Percentiles rank a stretch among this genome's conserved stretches.
Evolutionary conservation across 768 basidiomycete genomes (phyloP).

Genomic region (Rhodotorula babjevae): DNA sequence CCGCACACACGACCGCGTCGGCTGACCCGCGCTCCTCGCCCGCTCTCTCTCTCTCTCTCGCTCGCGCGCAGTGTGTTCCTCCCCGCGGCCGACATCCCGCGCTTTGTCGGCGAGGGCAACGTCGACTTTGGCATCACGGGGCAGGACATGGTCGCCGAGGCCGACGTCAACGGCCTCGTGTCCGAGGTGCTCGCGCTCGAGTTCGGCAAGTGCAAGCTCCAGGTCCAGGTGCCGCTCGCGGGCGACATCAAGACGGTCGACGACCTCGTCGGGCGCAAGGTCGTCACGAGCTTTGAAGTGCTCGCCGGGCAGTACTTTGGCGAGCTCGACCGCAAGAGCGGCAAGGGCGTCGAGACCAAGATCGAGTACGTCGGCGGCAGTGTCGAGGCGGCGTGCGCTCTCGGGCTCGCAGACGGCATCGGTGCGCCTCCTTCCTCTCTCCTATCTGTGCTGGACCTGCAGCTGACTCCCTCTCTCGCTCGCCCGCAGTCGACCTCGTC

Average conservation of each 20-base stretch:
- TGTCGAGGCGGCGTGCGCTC: constrained; percentile 93
- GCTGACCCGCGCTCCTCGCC: neutral
- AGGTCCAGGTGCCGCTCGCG: constrained; percentile 78
- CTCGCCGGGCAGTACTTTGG: constrained; percentile 74
- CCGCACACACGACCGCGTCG: no score
- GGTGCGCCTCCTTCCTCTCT: constrained; percentile 58
- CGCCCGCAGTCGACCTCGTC: constrained; percentile 76
- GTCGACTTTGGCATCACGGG: constrained; percentile 97
- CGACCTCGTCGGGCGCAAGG: constrained; percentile 78
- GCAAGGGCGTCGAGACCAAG: constrained; percentile 58
- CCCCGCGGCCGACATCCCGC: constrained; percentile 93
- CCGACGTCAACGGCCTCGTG: constrained; percentile 71
- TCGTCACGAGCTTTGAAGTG: constrained; percentile 94
- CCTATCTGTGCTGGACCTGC: no score
- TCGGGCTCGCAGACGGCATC: constrained; percentile 95
- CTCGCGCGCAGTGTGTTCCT: constrained; percentile 81
- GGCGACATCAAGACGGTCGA: constrained; percentile 66
- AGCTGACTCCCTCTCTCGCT: neutral
- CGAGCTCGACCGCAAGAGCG: constrained; percentile 60
- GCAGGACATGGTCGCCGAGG: constrained; percentile 92
- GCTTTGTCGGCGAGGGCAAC: constrained; percentile 95
- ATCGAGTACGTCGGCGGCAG: constrained; percentile 96
- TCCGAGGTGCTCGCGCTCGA: constrained; percentile 75
- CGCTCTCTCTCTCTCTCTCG: neutral
- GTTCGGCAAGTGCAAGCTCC: constrained; percentile 81